Conservation (phyloP, 768 basidiomycete species). For the Amanita exitialis region DNA sequence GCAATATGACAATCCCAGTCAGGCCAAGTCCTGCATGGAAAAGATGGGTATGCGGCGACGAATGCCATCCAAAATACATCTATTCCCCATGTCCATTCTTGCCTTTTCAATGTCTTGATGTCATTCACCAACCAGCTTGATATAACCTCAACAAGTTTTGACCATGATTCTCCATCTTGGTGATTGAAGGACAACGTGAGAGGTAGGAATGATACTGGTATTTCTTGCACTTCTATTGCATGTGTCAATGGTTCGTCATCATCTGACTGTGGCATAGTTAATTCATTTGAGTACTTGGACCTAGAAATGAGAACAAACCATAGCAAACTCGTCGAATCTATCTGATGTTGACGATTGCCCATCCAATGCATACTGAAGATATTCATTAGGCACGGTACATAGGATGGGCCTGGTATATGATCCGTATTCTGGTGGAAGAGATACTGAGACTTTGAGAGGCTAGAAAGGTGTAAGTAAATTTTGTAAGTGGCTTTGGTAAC, state of each 20-base stretch:
- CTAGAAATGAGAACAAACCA: neutral
- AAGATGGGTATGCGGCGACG: neutral
- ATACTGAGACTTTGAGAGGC: neutral
- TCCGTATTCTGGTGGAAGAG: neutral
- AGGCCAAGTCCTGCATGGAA: neutral
- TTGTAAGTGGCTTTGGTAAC: neutral
- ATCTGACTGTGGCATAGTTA: neutral
- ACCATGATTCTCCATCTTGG: neutral
- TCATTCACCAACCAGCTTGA: slow-evolving; percentile 2
- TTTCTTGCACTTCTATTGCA: neutral
- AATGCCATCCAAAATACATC: neutral
- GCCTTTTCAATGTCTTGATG: neutral
- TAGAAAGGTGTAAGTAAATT: neutral
- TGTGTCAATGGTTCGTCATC: neutral
- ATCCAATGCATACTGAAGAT: neutral
- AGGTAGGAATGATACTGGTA: slow-evolving; percentile 1
- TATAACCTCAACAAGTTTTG: neutral
- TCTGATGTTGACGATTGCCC: neutral
- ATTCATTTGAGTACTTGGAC: neutral
- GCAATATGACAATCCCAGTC: slow-evolving; percentile 1
- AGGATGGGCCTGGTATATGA: neutral
- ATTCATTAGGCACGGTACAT: neutral
- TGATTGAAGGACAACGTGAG: neutral
- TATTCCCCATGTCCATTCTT: slow-evolving; percentile 2
- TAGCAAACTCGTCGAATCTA: neutral